These are phyloP conservation scores for Myotisia sp. DNA, from an alignment of 2,329 filamentous ascomycete species.

Conservation along the genomic window DNA sequence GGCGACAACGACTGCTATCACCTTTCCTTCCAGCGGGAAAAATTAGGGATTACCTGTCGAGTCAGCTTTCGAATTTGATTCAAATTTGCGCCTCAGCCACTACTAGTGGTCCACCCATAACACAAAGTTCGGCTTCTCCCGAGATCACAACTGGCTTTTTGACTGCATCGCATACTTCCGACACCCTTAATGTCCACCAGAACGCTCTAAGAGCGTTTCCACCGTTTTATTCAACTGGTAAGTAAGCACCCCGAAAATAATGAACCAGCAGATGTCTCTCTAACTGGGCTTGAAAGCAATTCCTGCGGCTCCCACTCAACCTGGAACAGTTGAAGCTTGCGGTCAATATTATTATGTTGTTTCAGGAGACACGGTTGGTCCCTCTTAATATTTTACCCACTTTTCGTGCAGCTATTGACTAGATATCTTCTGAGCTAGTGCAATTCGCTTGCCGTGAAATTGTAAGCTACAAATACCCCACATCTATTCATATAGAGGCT, in stretches of 20 bases:
- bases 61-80: too few relatives aligned
- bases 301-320: slow-evolving; percentile 9
- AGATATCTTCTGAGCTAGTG: slow-evolving; percentile 8
- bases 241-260: too few relatives aligned
- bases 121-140: too few relatives aligned
- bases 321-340: slow-evolving; percentile 10
- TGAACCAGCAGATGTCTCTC: slow-evolving; percentile 10
- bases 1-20: slow-evolving; percentile 12
- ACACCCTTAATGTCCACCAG: too few relatives aligned
- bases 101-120: too few relatives aligned
- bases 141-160: too few relatives aligned
- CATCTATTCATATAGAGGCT: background rate
- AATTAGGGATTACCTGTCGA: slow-evolving; percentile 11
- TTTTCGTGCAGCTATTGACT: slow-evolving; percentile 3
- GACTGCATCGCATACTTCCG: too few relatives aligned
- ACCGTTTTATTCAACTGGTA: too few relatives aligned
- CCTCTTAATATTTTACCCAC: background rate
- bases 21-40: slow-evolving; percentile 10
- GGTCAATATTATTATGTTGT: slow-evolving; percentile 10
- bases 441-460: slow-evolving; percentile 6
- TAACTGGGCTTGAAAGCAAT: slow-evolving; percentile 7
- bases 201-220: too few relatives aligned
- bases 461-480: slow-evolving; percentile 7
- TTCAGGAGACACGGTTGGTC: slow-evolving; percentile 11
- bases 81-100: too few relatives aligned